phyloP scores from a whole-genome alignment of 176 grass and related monocot genomes.

The Cenchrus fungigraminus region DNA sequence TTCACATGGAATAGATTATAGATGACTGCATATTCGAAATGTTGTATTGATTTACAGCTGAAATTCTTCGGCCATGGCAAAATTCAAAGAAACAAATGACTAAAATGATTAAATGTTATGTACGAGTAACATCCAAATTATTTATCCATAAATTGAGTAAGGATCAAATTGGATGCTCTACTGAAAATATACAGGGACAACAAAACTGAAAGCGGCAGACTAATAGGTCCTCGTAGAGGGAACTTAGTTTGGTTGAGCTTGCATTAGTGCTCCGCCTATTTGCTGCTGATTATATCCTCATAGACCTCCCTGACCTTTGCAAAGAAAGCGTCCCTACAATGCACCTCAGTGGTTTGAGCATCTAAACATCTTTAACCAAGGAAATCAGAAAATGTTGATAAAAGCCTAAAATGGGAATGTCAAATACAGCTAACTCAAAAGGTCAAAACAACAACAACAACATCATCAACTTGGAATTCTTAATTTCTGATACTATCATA shows the following conservation, averaged over 20 bases:
- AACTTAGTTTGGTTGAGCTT: conserved; percentile 7
- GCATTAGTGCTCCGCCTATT: conserved; percentile 12
- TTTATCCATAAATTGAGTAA: background rate
- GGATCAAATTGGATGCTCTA: too few relatives aligned
- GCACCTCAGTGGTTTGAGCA: conserved; percentile 6
- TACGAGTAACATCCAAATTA: background rate
- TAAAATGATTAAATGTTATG: background rate
- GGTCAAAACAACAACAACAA: background rate
- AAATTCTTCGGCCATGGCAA: too few relatives aligned
- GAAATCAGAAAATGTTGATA: background rate
- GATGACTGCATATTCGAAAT: too few relatives aligned
- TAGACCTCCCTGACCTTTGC: conserved; percentile 65
- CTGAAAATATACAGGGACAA: background rate
- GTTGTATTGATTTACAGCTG: too few relatives aligned
- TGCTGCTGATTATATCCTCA: conserved; percentile 66
- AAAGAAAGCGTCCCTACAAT: conserved; percentile 67
- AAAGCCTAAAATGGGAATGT: background rate
- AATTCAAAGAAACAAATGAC: background rate
- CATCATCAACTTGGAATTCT: too few relatives aligned
- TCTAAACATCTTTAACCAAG: background rate
- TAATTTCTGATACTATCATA: too few relatives aligned
- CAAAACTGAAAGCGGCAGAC: background rate
- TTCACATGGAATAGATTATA: too few relatives aligned
- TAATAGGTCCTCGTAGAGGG: background rate
- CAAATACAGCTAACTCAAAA: too few relatives aligned